Base-by-base conservation (phyloP, 805 yeast species). In the Kodamaea neixiangensis region DNA sequence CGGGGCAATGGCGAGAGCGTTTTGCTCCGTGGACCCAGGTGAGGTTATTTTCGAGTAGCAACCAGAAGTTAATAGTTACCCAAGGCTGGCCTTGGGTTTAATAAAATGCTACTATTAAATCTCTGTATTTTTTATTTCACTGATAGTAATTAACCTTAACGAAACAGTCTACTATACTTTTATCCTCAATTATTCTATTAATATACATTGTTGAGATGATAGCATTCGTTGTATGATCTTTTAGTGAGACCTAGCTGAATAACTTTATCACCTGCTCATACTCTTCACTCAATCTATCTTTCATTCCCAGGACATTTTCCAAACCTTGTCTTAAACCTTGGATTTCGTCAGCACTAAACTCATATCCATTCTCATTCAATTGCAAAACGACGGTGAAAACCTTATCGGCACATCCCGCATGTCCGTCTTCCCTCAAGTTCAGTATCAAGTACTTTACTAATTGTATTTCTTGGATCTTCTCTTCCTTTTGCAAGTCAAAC, bases 341-440 rank as follows among this genome's bases (percentile, higher is more conserved):
- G 10, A 69, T 48, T 58, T 85, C 88, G 0, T 60, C 67, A 0
- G 69, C 66, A 21, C 66, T 69, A 57, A 85, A 85, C 43, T 66
- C 57, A 59, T 76, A 82, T 11, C 72, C 69, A 47, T 59, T 54
- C 6, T 70, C 58, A 17, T 77, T 66, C 54, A 86, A 65, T 29
- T 77, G 77, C 1, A 75, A 60, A 15, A 86, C 57, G 20, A 85
- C 68, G 50, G 76, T 75, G 54, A 86, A 64, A 0, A 79, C 75
- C 63, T 82, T 82, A 56, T 86, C 92, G 21, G 80, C 70, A 38
- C 83, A 69, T 14, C 80, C 80, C 11, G 80, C 58, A 54, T 81
- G 75, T 0, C 68, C 61, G 46, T 73, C 77, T 3, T 54, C 53
- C 19, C 58, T 54, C 31, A 80, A 59, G 49, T 68, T 54, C 2